These are phyloP conservation scores for Quercus lobata DNA, from an alignment of 331 rosid species.

Conservation along the genomic window DNA sequence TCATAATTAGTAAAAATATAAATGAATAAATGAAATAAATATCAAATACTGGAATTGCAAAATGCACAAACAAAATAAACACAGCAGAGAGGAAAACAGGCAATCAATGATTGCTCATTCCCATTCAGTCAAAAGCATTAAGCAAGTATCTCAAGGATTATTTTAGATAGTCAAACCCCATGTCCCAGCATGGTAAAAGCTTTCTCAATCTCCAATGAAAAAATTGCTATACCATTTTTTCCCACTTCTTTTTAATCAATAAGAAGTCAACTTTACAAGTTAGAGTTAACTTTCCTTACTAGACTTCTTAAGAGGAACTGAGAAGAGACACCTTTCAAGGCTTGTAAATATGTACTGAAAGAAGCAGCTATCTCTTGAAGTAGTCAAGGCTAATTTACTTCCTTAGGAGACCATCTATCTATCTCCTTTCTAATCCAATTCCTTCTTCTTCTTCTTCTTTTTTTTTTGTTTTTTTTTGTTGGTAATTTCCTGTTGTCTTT, in stretches of 20 bases:
- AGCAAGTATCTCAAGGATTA: background rate
- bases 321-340: background rate
- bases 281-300: background rate
- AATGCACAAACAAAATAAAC: background rate
- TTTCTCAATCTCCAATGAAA: background rate
- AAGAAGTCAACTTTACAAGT: background rate
- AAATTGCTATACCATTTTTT: background rate
- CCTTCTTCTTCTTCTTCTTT: background rate
- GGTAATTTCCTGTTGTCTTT: background rate
- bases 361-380: background rate
- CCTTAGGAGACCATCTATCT: background rate
- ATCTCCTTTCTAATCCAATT: background rate
- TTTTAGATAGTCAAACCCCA: background rate
- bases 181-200: background rate
- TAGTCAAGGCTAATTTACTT: background rate
- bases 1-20: background rate
- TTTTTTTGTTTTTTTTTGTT: background rate
- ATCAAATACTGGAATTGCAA: background rate
- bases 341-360: background rate
- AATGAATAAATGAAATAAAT: background rate
- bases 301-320: background rate
- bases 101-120: background rate
- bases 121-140: background rate
- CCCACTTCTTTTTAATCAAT: background rate
- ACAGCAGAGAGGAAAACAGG: background rate